Evolutionary conservation across 331 rosid species (phyloP), one percentile per base, ranked within the genome.

Genomic region (Telfairia occidentalis): DNA sequence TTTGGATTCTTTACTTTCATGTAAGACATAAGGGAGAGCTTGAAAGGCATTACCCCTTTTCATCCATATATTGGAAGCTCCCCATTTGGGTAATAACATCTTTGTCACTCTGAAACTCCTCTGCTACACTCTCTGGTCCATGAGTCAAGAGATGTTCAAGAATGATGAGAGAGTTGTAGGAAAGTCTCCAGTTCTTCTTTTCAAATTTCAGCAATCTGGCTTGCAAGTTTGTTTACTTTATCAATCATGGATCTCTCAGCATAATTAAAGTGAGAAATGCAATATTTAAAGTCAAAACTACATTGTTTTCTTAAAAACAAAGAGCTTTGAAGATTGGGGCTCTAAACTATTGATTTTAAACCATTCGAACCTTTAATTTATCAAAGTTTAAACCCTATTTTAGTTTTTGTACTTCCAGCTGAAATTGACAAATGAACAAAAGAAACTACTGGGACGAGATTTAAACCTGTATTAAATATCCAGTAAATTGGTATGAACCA

Each of bases 101-200:
- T 84, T 82, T 95, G 81, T 88, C 93, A 61, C 77, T 8, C 59
- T 86, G 88, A 76, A 95, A 91, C 58, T 95, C 98, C 55, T 74
- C 84, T 23, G 90, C 89, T 52, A 83, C 89, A 64, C 99, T 95
- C 81, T 91, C 90, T 11, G 99, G 99, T 84, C 96, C 99, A 75
- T 95, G 99, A 78, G 99, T 91, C 83, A 90, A 82, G 81, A 90
- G 64, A 76, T 86, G 88, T 77, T 95, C 99, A 64, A 90, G 87
- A 48, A 88, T 90, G 43, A 86, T 86, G 80, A 90, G 69, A 67
- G 96, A 83, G 74, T 91, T 91, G 87, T 91, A 90, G 57, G 96
- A 85, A 11, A 60, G 61, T 83, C 96, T 95, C 98, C 98, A 95
- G 61, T 87, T 76, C 80, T 89, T 95, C 76, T 84, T 90, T 34